A percentile compares a stretch with the other conserved stretches of the same genome.
Conservation (phyloP, 768 basidiomycete genomes). For the Gymnopilus dilepis region DNA sequence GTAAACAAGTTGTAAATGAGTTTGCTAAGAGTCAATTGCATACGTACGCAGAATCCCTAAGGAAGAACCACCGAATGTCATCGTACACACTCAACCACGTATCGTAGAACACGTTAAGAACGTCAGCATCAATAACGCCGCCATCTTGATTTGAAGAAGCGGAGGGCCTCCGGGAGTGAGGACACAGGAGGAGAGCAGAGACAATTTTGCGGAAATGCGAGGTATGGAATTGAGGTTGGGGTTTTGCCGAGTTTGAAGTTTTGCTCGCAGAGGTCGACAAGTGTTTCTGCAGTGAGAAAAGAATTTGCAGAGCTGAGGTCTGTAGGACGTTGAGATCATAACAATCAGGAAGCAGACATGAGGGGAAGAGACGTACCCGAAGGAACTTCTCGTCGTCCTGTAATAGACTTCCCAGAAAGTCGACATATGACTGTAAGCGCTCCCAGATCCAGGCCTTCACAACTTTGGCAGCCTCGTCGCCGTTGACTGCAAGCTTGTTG, state of each 20-base stretch:
- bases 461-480: constrained; percentile 60
- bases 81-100: constrained; percentile 81
- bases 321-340: constrained; percentile 31
- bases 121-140: constrained; percentile 57
- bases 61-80: constrained; percentile 89
- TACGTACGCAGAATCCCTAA: constrained; percentile 75
- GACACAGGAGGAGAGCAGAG: constrained; percentile 64
- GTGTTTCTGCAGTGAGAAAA: constrained; percentile 78
- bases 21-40: neutral
- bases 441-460: constrained; percentile 86
- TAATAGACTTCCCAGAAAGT: constrained; percentile 70
- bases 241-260: constrained; percentile 34
- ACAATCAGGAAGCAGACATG: neutral
- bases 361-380: constrained; percentile 54
- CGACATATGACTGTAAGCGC: constrained; percentile 70
- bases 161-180: constrained; percentile 46
- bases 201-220: constrained; percentile 72
- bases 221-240: constrained; percentile 69
- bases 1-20: neutral
- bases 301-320: constrained; percentile 74
- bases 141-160: constrained; percentile 31
- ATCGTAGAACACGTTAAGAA: constrained; percentile 65
- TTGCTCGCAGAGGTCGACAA: constrained; percentile 70
- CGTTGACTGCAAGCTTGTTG: constrained; percentile 56
- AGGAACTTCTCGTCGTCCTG: constrained; percentile 79